Evolutionary conservation across 1,284 basidiomycete species (phyloP).

Genomic region (Ustilago vetiveriae): DNA sequence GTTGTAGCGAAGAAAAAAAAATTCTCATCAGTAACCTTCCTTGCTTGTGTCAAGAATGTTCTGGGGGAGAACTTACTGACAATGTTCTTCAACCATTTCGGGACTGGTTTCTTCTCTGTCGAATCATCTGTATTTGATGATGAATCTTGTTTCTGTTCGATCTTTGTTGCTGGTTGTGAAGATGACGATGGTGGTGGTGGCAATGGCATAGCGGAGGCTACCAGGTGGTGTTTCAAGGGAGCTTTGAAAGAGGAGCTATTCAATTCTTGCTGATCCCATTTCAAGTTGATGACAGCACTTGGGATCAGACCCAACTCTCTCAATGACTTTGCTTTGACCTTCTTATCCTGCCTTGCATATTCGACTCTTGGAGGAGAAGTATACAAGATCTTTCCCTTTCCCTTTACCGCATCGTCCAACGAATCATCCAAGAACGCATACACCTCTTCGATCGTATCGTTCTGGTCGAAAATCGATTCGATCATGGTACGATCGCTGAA

Average conservation of each 20-base stretch:
- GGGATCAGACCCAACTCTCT: constrained; percentile 80
- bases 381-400: constrained; percentile 82
- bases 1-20: not conserved
- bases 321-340: constrained; percentile 76
- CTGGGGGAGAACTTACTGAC: constrained; percentile 34
- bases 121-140: not conserved
- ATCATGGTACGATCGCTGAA: constrained; percentile 83
- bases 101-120: constrained; percentile 25
- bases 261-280: constrained; percentile 77
- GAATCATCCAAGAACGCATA: constrained; percentile 83
- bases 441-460: constrained; percentile 78
- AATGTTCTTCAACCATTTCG: constrained; percentile 46
- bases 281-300: constrained; percentile 78
- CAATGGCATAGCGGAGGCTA: constrained; percentile 17
- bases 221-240: constrained; percentile 30
- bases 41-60: too few relatives aligned
- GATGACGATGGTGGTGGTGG: constrained; percentile 20
- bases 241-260: constrained; percentile 69
- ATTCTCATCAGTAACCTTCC: too few relatives aligned
- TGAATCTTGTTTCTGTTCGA: not conserved
- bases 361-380: constrained; percentile 83
- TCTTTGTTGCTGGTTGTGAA: not conserved
- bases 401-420: constrained; percentile 77
- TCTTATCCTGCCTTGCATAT: constrained; percentile 78
- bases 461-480: constrained; percentile 80